phyloP scores from a whole-genome alignment of 176 grass and related monocot species.

The Metroxylon sagu region DNA sequence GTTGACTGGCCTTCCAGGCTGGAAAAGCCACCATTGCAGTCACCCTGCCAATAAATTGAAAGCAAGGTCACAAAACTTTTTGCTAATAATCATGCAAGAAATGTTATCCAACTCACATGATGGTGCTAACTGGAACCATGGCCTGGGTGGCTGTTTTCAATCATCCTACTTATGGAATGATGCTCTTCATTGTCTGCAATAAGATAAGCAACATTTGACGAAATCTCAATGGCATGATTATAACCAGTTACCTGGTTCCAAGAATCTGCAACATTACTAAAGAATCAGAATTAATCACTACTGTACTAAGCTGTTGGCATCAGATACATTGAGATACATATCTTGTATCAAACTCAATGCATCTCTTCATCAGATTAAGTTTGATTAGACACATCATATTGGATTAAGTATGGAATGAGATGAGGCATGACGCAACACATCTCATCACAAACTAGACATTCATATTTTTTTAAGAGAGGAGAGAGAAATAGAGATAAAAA shows the following conservation, averaged over 20 bases:
- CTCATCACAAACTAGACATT: too few species aligned
- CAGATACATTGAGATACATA: too few species aligned
- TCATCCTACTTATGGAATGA: constrained; percentile 3
- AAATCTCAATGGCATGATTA: constrained; percentile 40
- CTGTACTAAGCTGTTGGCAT: constrained; percentile 22
- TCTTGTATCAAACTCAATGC: too few species aligned
- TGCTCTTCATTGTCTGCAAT: constrained; percentile 35
- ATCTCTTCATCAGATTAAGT: too few species aligned
- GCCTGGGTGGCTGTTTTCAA: constrained; percentile 24
- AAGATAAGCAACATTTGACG: constrained; percentile 34
- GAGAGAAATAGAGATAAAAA: too few species aligned
- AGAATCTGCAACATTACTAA: constrained; percentile 60
- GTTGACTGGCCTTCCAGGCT: constrained; percentile 31
- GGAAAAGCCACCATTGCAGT: constrained; percentile 42
- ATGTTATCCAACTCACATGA: constrained; percentile 27
- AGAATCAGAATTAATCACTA: constrained; percentile 41
- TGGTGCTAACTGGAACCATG: constrained; percentile 28
- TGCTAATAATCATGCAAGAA: background rate
- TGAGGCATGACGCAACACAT: too few species aligned
- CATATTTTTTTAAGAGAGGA: too few species aligned
- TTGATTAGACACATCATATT: too few species aligned
- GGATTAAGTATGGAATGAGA: too few species aligned
- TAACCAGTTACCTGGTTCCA: constrained; percentile 65
- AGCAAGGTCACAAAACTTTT: constrained; percentile 14
- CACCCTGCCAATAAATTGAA: constrained; percentile 30